Evolutionary conservation across 768 basidiomycete genomes (phyloP).

Genomic region (Leccinellum albellum): DNA sequence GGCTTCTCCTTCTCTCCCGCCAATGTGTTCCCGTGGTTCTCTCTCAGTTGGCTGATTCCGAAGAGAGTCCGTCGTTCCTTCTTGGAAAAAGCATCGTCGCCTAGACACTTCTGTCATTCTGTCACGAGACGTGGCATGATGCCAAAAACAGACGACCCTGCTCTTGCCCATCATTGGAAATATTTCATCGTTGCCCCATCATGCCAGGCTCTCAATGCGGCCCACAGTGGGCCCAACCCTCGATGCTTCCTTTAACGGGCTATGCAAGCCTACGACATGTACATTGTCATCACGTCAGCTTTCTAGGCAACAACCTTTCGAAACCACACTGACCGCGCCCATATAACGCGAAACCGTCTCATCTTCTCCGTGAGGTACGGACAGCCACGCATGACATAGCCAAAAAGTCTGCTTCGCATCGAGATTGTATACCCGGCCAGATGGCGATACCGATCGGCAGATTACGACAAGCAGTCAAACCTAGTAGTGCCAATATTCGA

Average conservation of each 20-base stretch:
- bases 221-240: neutral
- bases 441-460: constrained; percentile 1
- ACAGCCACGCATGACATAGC: constrained; percentile 1
- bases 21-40: neutral
- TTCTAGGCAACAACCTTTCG: neutral
- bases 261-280: neutral
- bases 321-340: constrained; percentile 1
- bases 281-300: constrained; percentile 3
- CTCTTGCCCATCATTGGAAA: neutral
- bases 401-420: constrained; percentile 4
- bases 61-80: neutral
- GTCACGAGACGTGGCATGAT: neutral
- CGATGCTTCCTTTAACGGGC: neutral
- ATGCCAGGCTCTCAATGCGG: neutral
- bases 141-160: neutral
- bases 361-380: neutral
- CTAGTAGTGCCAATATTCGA: neutral
- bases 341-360: constrained; percentile 4
- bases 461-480: constrained; percentile 3
- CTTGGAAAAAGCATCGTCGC: neutral
- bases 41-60: neutral
- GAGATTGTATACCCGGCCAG: neutral
- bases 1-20: neutral
- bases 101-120: neutral
- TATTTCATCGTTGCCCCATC: neutral